phyloP scores from a whole-genome alignment of 768 basidiomycete species.

The Collybia nuda region DNA sequence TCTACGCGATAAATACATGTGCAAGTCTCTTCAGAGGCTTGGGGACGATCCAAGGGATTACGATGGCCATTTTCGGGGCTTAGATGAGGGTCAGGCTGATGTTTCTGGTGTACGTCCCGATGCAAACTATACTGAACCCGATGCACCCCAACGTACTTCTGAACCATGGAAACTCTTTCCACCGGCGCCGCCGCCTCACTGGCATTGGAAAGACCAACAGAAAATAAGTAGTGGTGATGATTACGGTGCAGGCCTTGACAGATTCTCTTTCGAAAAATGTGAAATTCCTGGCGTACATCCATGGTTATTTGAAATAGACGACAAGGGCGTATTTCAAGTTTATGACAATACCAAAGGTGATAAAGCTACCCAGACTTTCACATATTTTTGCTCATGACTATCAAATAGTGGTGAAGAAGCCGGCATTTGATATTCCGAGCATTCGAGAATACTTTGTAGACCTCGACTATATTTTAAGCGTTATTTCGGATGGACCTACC shows the following conservation, averaged over 20 bases:
- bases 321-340: slow-evolving; percentile 89
- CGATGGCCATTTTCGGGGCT: slow-evolving; percentile 73
- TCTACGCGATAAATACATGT: slow-evolving; percentile 94
- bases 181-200: slow-evolving; percentile 90
- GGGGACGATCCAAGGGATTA: slow-evolving; percentile 95
- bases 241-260: slow-evolving; percentile 29
- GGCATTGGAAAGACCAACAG: slow-evolving; percentile 77
- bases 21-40: slow-evolving; percentile 81
- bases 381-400: neutral
- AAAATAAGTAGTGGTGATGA: slow-evolving; percentile 39
- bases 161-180: slow-evolving; percentile 90
- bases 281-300: slow-evolving; percentile 67
- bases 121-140: slow-evolving; percentile 31
- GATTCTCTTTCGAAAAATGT: slow-evolving; percentile 72
- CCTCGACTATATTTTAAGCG: slow-evolving; percentile 85
- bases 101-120: slow-evolving; percentile 71
- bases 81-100: slow-evolving; percentile 60
- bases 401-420: slow-evolving; percentile 40
- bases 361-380: slow-evolving; percentile 2
- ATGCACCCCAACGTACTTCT: slow-evolving; percentile 30
- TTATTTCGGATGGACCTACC: slow-evolving; percentile 93
- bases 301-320: slow-evolving; percentile 74
- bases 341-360: slow-evolving; percentile 48
- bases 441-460: slow-evolving; percentile 96
- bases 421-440: slow-evolving; percentile 76